These are phyloP conservation scores for Davidsoniella neocaledoniae DNA, from an alignment of 2,329 filamentous ascomycete species.

Conservation along the genomic window DNA sequence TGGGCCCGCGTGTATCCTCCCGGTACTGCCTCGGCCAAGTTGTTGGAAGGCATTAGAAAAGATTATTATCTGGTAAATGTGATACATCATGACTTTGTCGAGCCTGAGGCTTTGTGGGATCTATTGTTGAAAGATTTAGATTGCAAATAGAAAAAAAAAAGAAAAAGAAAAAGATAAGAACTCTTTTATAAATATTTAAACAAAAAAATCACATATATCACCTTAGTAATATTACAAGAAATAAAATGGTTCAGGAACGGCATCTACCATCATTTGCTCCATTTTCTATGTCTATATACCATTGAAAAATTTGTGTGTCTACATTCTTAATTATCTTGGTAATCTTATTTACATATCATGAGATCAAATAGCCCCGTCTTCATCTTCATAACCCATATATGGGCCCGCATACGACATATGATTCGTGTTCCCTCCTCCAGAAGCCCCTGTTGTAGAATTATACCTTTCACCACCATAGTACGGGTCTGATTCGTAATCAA, in stretches of 20 bases:
- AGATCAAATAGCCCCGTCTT: constrained; percentile 6
- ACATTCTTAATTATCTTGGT: neutral
- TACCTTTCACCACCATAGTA: no score
- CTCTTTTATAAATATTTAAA: neutral
- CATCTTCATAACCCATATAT: constrained; percentile 4
- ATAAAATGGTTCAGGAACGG: no score
- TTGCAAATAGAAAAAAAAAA: neutral
- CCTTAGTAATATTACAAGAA: no score
- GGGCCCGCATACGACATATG: neutral
- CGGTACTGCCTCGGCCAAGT: constrained; percentile 49
- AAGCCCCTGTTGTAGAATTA: neutral
- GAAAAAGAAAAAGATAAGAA: neutral
- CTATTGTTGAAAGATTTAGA: constrained; percentile 26
- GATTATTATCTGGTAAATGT: constrained; percentile 84
- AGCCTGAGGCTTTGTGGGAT: constrained; percentile 56
- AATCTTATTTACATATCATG: neutral
- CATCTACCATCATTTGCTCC: no score
- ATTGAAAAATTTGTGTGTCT: neutral
- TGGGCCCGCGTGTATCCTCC: constrained; percentile 82
- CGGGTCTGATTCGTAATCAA: no score
- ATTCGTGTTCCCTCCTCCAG: neutral
- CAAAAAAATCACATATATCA: neutral
- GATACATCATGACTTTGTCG: constrained; percentile 64
- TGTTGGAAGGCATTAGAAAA: constrained; percentile 49
- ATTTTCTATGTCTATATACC: no score